Evolutionary conservation across 495 filamentous ascomycete genomes (phyloP), one percentile per base, ranked within the genome.

Genomic region (Margaritispora aquatica): DNA sequence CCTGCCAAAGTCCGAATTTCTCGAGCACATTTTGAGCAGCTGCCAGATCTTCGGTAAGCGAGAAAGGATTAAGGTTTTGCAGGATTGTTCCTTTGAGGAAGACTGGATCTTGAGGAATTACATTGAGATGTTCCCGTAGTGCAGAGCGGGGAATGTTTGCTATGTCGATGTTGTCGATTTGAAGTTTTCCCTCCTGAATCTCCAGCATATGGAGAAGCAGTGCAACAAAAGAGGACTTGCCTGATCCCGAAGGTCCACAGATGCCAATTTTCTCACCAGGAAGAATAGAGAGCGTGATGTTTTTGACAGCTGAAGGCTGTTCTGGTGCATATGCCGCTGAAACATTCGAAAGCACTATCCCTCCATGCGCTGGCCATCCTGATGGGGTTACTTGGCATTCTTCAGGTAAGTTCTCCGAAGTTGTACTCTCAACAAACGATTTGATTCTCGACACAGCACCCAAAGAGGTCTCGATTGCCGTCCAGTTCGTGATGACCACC

Each of bases 401-500:
- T 22, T 27, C 8, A 26, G 44, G 22, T 4, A 57, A 26, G 24
- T 54, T 20, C 36, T 57, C 55, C 1, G 17, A 60, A 1, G 27
- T 36, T 0, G 73, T 76, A 19, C 66, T 62, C n/a, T 55, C 57
- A 2, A 69, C 66, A 54, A 80, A 80, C 0, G 60, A 61, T 54
- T 68, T 66, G 0, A 84, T 60, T 5, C 80, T 66, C 1, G 77
- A 65, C 3, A 84, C 66, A 0, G 80, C 79, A 0, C 80, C 82
- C 10, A 84, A 69, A 0, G 74, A 81, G 1, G 75, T 77, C 51
- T 84, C 81, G 5, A 84, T 61, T 22, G 66, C 57, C 0, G 79
- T 79, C 73, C 74, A 83, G n/a, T 63, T 23, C 46, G 47, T 19
- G 34, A 52, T 24, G 15, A 74, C 78, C 68, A 81, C 80, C 17